phyloP scores from a whole-genome alignment of 2,329 filamentous ascomycete species.

The Aureobasidium zeae region DNA sequence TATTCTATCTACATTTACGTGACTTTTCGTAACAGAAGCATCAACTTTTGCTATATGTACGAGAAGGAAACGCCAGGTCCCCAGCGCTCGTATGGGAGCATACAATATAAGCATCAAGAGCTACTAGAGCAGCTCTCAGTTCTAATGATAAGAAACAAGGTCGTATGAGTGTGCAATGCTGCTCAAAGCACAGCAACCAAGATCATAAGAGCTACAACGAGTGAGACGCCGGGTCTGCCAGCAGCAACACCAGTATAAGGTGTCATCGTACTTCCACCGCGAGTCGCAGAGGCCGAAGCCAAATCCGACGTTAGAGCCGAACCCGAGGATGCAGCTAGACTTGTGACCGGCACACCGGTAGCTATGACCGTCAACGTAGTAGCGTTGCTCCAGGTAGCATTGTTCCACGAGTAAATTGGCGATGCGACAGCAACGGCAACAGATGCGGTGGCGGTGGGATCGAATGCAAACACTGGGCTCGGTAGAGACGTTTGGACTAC shows the following conservation, averaged over 20 bases:
- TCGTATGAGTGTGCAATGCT: too few relatives aligned
- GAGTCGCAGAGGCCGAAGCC: background rate
- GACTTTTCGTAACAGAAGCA: too few relatives aligned
- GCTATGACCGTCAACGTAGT: constrained; percentile 3
- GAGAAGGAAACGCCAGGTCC: too few relatives aligned
- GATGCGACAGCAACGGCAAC: background rate
- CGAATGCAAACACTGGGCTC: background rate
- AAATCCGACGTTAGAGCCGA: background rate
- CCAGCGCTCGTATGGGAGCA: too few relatives aligned
- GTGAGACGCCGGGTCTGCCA: background rate
- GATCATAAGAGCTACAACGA: background rate
- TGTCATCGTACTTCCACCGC: background rate
- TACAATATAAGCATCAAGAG: too few relatives aligned
- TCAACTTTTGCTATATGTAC: too few relatives aligned
- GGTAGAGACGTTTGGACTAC: background rate
- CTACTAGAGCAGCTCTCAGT: too few relatives aligned
- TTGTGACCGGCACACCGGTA: background rate
- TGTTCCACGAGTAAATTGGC: background rate
- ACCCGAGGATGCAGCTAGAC: background rate
- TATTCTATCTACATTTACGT: too few relatives aligned
- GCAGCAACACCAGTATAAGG: constrained; percentile 5
- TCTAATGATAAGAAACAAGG: too few relatives aligned
- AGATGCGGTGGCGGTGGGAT: background rate
- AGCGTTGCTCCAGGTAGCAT: constrained; percentile 5
- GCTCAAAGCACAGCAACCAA: too few relatives aligned